Evolutionary conservation across 192 early-diverging fungal genomes (phyloP).

Genomic region (Coemansia sp.): DNA sequence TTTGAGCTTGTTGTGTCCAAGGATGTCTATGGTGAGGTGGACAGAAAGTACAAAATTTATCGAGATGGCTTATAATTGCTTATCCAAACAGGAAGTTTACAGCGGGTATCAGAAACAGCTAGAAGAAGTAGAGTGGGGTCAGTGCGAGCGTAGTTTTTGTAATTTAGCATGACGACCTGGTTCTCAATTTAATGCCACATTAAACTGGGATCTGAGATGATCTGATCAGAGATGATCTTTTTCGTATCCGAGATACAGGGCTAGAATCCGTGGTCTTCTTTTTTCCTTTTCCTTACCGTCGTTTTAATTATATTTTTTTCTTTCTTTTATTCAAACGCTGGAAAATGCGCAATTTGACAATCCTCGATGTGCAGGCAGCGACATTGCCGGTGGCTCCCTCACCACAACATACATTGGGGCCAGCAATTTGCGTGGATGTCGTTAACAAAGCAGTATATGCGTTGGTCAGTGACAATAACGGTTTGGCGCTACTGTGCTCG

Average conservation of each 20-base stretch:
- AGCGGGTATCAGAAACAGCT: neutral
- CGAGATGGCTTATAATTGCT: neutral
- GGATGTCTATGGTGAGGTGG: neutral
- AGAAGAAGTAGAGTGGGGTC: neutral
- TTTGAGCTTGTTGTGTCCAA: neutral
- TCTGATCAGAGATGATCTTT: constrained; percentile 5
- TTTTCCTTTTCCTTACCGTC: neutral
- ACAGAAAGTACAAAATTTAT: neutral
- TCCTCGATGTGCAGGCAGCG: constrained; percentile 19
- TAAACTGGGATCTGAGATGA: no score
- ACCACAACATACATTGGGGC: neutral
- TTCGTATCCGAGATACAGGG: neutral
- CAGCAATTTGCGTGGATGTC: constrained; percentile 25
- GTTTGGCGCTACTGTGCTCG: neutral
- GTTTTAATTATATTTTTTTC: neutral
- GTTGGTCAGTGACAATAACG: constrained; percentile 14
- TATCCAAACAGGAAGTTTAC: neutral
- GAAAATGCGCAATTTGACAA: constrained; percentile 33
- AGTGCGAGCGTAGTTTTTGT: neutral
- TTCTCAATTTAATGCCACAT: no score
- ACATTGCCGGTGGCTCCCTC: constrained; percentile 11
- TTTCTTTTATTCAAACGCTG: constrained; percentile 6
- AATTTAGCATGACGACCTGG: no score
- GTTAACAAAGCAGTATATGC: constrained; percentile 8
- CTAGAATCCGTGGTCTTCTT: neutral